Evolutionary conservation across 73 alveolate genomes (phyloP).

Genomic region (Paramecium primaurelia): DNA sequence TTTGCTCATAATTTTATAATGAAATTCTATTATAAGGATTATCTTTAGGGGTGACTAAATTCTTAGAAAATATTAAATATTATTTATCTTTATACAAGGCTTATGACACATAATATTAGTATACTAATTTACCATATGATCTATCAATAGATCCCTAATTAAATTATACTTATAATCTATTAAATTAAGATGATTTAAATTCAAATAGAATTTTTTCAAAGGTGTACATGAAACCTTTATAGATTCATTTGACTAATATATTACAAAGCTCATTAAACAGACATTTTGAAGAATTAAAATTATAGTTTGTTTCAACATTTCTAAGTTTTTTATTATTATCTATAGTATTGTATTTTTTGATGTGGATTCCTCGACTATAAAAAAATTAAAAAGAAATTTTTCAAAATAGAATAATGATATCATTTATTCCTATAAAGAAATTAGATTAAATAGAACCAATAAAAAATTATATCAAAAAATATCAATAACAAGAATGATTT

Average conservation of each 20-base stretch:
- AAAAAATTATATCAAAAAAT: constrained; percentile 16
- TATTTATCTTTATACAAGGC: neutral
- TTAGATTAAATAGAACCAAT: constrained; percentile 10
- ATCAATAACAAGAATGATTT: neutral
- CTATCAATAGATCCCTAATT: neutral
- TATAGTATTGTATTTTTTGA: neutral
- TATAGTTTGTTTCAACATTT: neutral
- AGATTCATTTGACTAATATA: neutral
- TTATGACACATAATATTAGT: neutral
- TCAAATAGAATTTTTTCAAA: neutral
- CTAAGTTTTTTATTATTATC: neutral
- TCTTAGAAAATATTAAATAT: constrained; percentile 14
- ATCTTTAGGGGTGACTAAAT: constrained; percentile 31
- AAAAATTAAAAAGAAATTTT: neutral
- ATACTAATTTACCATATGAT: neutral
- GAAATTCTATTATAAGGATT: neutral
- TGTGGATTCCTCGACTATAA: constrained; percentile 44
- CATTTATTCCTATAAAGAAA: constrained; percentile 31
- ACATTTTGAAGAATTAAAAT: neutral
- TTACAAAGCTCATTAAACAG: neutral
- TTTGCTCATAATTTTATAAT: neutral
- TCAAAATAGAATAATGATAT: constrained; percentile 12
- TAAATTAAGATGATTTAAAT: neutral
- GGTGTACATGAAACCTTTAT: neutral
- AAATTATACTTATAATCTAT: neutral